A percentile compares a stretch with the other conserved stretches of the same genome.
These are phyloP conservation scores for Backusella luteola DNA, from an alignment of 192 early-diverging fungal species.

Conservation along the genomic window DNA sequence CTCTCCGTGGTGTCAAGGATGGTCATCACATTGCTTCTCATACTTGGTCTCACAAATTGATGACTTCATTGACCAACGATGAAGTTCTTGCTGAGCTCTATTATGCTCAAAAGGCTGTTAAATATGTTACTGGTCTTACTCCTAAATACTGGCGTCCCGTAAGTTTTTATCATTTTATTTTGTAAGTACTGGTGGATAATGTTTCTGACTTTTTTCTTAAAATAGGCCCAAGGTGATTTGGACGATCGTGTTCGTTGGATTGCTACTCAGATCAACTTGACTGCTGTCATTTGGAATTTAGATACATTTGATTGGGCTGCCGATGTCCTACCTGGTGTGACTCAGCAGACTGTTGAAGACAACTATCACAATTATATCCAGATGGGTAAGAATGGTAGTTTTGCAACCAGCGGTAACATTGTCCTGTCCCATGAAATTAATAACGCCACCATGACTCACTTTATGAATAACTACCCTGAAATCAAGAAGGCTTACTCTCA, in stretches of 20 bases:
- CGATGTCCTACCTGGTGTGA: slow-evolving; percentile 8
- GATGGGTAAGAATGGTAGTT: slow-evolving; percentile 26
- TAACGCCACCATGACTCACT: slow-evolving; percentile 22
- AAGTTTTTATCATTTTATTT: slow-evolving; percentile 26
- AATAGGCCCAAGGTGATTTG: slow-evolving; percentile 40
- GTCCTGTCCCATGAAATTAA: slow-evolving; percentile 34
- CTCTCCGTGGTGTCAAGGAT: slow-evolving; percentile 35
- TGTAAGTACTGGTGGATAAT: neutral
- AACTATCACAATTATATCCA: slow-evolving; percentile 26
- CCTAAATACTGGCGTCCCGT: slow-evolving; percentile 51
- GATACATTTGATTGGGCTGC: slow-evolving; percentile 50
- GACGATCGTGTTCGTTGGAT: slow-evolving; percentile 50
- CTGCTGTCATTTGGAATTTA: slow-evolving; percentile 50
- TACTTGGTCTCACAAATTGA: slow-evolving; percentile 54
- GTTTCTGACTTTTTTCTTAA: neutral
- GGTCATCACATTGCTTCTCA: slow-evolving; percentile 60
- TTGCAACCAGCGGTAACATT: slow-evolving; percentile 24
- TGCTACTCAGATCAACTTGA: slow-evolving; percentile 45
- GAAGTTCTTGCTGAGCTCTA: slow-evolving; percentile 55
- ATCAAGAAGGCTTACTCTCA: slow-evolving; percentile 28
- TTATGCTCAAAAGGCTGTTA: slow-evolving; percentile 49
- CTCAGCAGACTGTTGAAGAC: slow-evolving; percentile 22
- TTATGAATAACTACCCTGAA: slow-evolving; percentile 14
- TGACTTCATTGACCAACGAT: slow-evolving; percentile 43
- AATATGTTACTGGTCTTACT: slow-evolving; percentile 45